Evolutionary conservation across 331 rosid species (phyloP).

Genomic region (Dryas integrifolia): DNA sequence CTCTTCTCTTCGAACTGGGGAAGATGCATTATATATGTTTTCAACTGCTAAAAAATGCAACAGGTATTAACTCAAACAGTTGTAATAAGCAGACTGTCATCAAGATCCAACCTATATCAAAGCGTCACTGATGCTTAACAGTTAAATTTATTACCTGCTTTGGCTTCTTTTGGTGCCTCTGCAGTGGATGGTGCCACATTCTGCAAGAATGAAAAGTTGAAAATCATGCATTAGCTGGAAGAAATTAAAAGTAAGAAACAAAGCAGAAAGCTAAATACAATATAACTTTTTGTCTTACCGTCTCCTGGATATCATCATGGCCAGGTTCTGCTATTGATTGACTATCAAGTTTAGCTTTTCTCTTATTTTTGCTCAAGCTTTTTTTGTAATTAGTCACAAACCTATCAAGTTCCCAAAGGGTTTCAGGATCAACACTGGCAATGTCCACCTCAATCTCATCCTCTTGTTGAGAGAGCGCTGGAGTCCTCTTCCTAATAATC

Average conservation of each 20-base stretch:
- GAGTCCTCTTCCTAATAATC: slow-evolving; percentile 48
- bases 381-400: slow-evolving; percentile 41
- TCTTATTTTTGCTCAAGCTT: slow-evolving; percentile 41
- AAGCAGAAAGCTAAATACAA: background rate
- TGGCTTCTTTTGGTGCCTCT: slow-evolving; percentile 19
- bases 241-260: background rate
- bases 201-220: slow-evolving; percentile 25
- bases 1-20: slow-evolving; percentile 18
- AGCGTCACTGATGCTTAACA: background rate
- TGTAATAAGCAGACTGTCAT: background rate
- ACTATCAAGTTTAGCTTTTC: slow-evolving; percentile 32
- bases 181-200: slow-evolving; percentile 19
- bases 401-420: slow-evolving; percentile 53
- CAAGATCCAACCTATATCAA: background rate
- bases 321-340: slow-evolving; percentile 24
- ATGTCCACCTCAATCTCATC: slow-evolving; percentile 56
- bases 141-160: slow-evolving; percentile 29
- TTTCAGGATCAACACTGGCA: slow-evolving; percentile 44
- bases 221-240: background rate
- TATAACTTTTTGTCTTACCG: slow-evolving; percentile 16
- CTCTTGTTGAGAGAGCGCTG: slow-evolving; percentile 43
- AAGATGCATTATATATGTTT: background rate
- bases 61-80: background rate
- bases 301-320: slow-evolving; percentile 20
- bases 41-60: slow-evolving; percentile 10